Base-by-base conservation (phyloP, 441 rosid genomes). In the Raphanus hybrid region DNA sequence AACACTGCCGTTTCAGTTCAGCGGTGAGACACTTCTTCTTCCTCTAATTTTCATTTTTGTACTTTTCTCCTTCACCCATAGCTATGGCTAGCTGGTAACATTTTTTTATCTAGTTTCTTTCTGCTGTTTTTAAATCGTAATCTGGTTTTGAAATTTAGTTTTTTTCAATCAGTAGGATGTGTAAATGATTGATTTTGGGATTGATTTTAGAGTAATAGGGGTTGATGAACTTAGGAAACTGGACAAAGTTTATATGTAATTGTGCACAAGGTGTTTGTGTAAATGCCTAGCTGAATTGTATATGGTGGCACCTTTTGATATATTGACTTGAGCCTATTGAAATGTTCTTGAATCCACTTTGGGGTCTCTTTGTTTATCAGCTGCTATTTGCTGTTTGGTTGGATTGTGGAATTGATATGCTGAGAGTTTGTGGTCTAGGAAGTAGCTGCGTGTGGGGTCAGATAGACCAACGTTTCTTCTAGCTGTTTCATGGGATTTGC, bases 401-500 rank as follows among this genome's bases (percentile, higher is more conserved):
- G 58, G 58, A 7, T 48, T 43, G 58, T 66, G 76, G 39, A 59
- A 37, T 26, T 66, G 79, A 75, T 70, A 6, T 59, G 57, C 37
- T 75, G 50, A 9, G 45, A 57, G 11, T 48, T 64, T 74, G 35
- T 69, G 72, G 65, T 75, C 8, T 35, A 80, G 76, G 79, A 59
- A 60, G 66, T 80, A 75, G 79, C 58, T 26, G 7, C 80, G n/a
- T 71, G 35, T 71, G 70, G 70, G 64, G 72, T 80, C 73, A 60
- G 66, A 29, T 52, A 66, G 82, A 75, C 74, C 80, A 71, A 54
- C n/a, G 43, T 62, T 52, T 69, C 18, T 43, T 75, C 78, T 82
- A 87, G 77, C 82, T 74, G 72, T 68, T 70, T 58, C 62, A 34
- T 68, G 81, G 83, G 63, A 55, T 82, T 85, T 82, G 81, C 81